These are phyloP conservation scores for Tilletiaria anomala DNA, from an alignment of 1,284 basidiomycete genomes.

Conservation along the genomic window DNA sequence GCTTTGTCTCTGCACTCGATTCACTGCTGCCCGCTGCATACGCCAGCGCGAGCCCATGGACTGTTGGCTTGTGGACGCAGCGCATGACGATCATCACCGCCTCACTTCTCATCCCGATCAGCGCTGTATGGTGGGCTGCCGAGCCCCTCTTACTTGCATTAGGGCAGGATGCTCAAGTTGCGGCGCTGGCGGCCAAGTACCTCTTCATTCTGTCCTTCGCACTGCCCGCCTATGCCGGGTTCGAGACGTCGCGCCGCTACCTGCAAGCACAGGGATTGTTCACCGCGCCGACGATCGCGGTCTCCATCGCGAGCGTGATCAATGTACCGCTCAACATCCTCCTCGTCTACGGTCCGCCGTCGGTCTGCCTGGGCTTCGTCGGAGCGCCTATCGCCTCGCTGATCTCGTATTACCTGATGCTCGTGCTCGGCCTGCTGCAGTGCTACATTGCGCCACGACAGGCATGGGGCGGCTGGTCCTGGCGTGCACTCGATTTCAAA, in stretches of 20 bases:
- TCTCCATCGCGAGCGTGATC: constrained; percentile 67
- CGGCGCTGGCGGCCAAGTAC: constrained; percentile 56
- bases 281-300: constrained; percentile 69
- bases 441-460: constrained; percentile 52
- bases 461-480: constrained; percentile 69
- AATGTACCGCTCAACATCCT: constrained; percentile 72
- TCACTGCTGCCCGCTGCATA: constrained; percentile 80
- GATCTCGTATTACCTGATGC: constrained; percentile 72
- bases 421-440: constrained; percentile 36
- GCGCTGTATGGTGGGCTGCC: constrained; percentile 57
- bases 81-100: constrained; percentile 55
- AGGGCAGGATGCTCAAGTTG: constrained; percentile 73
- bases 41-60: constrained; percentile 61
- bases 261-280: constrained; percentile 53
- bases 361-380: constrained; percentile 61
- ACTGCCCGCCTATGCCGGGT: constrained; percentile 65
- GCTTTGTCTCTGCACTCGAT: constrained; percentile 67
- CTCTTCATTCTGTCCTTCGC: constrained; percentile 64
- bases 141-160: constrained; percentile 62
- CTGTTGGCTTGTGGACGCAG: constrained; percentile 81
- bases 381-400: constrained; percentile 84
- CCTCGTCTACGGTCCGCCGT: constrained; percentile 47
- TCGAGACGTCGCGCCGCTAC: constrained; percentile 25
- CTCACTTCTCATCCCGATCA: constrained; percentile 15
- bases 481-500: constrained; percentile 25